Conservation (phyloP, 2,329 filamentous ascomycete species). For the Neonectria punicea region DNA sequence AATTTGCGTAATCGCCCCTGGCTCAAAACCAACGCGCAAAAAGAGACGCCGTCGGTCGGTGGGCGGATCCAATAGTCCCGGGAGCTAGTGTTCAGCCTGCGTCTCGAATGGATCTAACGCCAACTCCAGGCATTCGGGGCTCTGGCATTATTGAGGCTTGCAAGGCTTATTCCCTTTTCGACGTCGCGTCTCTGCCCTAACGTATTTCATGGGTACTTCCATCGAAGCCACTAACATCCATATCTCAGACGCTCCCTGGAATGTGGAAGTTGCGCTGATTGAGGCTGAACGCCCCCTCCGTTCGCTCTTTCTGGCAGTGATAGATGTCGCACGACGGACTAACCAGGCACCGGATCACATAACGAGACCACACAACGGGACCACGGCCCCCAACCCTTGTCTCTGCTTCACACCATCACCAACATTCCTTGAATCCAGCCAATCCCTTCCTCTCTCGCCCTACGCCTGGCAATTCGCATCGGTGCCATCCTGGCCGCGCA, state of each 20-base stretch:
- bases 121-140: constrained; percentile 4
- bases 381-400: neutral
- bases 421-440: neutral
- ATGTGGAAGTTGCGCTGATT: constrained; percentile 19
- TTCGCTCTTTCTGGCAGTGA: neutral
- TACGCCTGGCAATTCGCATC: constrained; percentile 12
- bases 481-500: constrained; percentile 14
- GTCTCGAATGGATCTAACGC: constrained; percentile 6
- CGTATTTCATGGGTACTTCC: no score
- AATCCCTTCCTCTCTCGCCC: neutral
- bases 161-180: constrained; percentile 6
- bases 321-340: neutral
- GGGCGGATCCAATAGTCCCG: constrained; percentile 34
- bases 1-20: constrained; percentile 7
- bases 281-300: constrained; percentile 3
- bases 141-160: neutral
- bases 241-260: constrained; percentile 7
- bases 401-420: constrained; percentile 1
- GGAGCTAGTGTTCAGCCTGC: constrained; percentile 27
- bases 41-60: neutral
- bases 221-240: no score
- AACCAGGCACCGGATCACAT: neutral
- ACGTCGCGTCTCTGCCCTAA: constrained; percentile 6
- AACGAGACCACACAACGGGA: neutral
- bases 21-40: constrained; percentile 8